Base-by-base conservation (phyloP, 2,329 filamentous ascomycete species). In the Clonostachys sp. region DNA sequence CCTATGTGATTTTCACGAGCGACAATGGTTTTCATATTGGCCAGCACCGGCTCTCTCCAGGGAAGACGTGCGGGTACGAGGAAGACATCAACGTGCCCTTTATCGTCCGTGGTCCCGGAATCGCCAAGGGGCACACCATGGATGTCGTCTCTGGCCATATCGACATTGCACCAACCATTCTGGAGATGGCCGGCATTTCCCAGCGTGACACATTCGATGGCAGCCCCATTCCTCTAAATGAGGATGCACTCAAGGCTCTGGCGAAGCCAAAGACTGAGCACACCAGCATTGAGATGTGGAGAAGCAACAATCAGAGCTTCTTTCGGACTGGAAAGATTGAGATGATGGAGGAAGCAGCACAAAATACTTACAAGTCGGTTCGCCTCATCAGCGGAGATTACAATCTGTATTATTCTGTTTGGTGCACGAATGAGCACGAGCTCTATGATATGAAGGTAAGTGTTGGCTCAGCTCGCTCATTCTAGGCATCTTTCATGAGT, bases 371-470 rank as follows among this genome's bases (percentile, higher is more conserved):
- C 44, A 83, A 83, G 58, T 70, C 67, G 0, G 51, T 81, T n/a
- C 68, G 79, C 17, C 58, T 83, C 5, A 62, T 78, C 14, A 62
- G 70, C 2, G 56, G 68, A 3, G 60, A 61, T 3, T 85, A 84
- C 54, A 79, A 75, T 53, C 57, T 84, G 3, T 78, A 80, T 49
- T 86, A 86, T 53, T 73, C 80, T 0, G 80, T 86, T 0, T 86
- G 82, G 81, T 86, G 83, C 59, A 83, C 65, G 16, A 78, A 79
- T 50, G 81, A 84, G 56, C 74, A 78, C 46, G 81, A 86, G 60
- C 70, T 83, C 2, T 86, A 85, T 55, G 74, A 85, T 51, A 55
- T 83, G 20, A 73, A 66, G 50, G 77, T 40, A 45, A 30, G 48
- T 47, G 41, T n/a, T n/a, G 48, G 20, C 35, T 8, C 41, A 7